A percentile compares a stretch with the other conserved stretches of the same genome.
phyloP scores from a whole-genome alignment of 257 asterid genomes.

The Perilla frutescens region DNA sequence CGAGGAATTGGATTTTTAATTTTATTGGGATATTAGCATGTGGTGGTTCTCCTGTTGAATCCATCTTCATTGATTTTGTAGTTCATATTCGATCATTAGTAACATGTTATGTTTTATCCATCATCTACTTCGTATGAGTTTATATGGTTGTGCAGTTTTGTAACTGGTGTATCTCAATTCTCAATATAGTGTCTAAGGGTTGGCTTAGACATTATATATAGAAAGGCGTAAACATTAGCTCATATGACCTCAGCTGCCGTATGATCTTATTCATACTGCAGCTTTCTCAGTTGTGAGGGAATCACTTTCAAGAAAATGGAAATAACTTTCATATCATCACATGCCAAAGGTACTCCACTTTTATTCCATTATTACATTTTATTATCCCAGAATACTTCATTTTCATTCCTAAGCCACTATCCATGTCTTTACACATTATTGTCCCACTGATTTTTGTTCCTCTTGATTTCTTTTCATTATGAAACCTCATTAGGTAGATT shows the following conservation, averaged over 20 bases:
- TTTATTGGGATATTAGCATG: no score
- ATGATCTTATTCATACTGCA: slow-evolving; percentile 34
- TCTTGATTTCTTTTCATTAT: slow-evolving; percentile 16
- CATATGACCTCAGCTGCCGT: slow-evolving; percentile 16
- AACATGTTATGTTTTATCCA: background rate
- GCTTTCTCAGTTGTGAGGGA: slow-evolving; percentile 35
- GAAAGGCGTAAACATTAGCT: background rate
- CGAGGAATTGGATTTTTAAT: no score
- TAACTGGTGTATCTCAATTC: no score
- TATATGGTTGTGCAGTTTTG: background rate
- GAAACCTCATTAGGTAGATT: background rate
- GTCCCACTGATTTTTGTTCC: slow-evolving; percentile 34
- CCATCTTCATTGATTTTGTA: no score
- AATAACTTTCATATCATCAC: slow-evolving; percentile 31
- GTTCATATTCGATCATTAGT: no score
- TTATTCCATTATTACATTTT: slow-evolving; percentile 31
- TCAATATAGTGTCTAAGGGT: background rate
- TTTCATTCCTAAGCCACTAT: slow-evolving; percentile 26
- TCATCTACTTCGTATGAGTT: background rate
- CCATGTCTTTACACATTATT: slow-evolving; percentile 35
- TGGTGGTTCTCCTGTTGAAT: no score
- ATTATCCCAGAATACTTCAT: slow-evolving; percentile 23
- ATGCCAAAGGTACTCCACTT: slow-evolving; percentile 42
- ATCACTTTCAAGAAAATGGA: slow-evolving; percentile 43
- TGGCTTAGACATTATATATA: background rate